These are phyloP conservation scores for Cercospora canescens DNA, from an alignment of 2,329 filamentous ascomycete species.

Conservation along the genomic window DNA sequence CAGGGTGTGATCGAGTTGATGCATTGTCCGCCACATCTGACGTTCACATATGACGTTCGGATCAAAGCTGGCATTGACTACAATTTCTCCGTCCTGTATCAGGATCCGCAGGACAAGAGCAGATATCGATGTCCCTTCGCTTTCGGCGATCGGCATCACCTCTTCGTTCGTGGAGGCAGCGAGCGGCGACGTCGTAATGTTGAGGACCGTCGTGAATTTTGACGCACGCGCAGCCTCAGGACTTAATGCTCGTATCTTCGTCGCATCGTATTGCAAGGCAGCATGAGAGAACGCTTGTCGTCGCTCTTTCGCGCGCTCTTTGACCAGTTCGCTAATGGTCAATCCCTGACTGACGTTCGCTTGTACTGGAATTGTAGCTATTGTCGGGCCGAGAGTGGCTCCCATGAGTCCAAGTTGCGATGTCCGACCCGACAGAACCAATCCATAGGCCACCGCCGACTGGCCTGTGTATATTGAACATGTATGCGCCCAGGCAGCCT, in stretches of 20 bases:
- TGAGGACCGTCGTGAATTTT: not conserved
- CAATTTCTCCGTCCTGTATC: not conserved
- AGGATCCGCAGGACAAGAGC: not conserved
- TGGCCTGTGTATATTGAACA: not conserved
- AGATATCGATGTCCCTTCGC: not conserved
- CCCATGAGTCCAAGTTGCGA: not conserved
- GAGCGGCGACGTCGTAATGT: not conserved
- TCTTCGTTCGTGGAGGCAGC: not conserved
- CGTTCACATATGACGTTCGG: not conserved
- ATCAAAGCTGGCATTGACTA: not conserved
- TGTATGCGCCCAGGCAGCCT: not conserved
- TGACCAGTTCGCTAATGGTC: not conserved
- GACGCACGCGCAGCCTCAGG: not conserved
- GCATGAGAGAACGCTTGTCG: not conserved
- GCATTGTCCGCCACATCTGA: not conserved
- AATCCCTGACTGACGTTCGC: not conserved
- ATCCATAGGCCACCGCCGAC: not conserved
- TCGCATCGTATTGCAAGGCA: not conserved
- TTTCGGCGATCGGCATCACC: not conserved
- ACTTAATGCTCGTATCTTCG: not conserved
- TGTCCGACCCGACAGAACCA: not conserved
- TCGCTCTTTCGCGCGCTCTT: not conserved
- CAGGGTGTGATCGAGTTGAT: not conserved
- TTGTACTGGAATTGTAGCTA: not conserved
- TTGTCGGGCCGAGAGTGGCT: not conserved